Percentiles rank a stretch among this genome's conserved stretches.
Conservation (phyloP, 495 filamentous ascomycete genomes). For the Copromyces sp. region DNA sequence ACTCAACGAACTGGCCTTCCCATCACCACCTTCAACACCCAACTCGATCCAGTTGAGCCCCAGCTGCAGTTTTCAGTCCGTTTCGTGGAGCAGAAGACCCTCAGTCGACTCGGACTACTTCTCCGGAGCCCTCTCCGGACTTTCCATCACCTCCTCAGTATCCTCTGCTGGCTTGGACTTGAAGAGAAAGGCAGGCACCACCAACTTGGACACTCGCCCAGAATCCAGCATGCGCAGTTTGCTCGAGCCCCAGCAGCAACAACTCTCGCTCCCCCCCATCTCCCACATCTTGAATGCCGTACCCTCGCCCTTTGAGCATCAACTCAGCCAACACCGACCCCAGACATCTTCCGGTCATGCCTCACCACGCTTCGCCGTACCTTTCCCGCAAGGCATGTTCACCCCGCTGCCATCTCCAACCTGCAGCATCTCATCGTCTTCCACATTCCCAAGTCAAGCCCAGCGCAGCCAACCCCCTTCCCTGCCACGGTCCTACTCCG, state of each 20-base stretch:
- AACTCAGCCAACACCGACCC: not conserved
- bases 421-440: not conserved
- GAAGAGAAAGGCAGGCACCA: not conserved
- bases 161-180: not conserved
- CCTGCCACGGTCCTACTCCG: not conserved
- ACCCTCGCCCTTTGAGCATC: not conserved
- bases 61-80: not conserved
- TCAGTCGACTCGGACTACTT: not conserved
- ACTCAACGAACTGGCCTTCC: not conserved
- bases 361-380: not conserved
- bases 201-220: not conserved
- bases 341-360: not conserved
- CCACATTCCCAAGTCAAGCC: not conserved
- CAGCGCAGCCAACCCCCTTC: not conserved
- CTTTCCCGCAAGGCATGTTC: not conserved
- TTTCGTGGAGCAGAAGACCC: not conserved
- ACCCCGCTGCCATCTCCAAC: not conserved
- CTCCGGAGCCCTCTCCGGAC: not conserved
- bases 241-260: not conserved
- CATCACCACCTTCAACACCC: not conserved
- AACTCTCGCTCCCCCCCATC: slow-evolving; percentile 7
- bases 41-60: not conserved
- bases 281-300: slow-evolving; percentile 5
- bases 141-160: not conserved
- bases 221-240: not conserved